These are phyloP conservation scores for Boletellus ananas DNA, from an alignment of 768 basidiomycete species.

Conservation along the genomic window DNA sequence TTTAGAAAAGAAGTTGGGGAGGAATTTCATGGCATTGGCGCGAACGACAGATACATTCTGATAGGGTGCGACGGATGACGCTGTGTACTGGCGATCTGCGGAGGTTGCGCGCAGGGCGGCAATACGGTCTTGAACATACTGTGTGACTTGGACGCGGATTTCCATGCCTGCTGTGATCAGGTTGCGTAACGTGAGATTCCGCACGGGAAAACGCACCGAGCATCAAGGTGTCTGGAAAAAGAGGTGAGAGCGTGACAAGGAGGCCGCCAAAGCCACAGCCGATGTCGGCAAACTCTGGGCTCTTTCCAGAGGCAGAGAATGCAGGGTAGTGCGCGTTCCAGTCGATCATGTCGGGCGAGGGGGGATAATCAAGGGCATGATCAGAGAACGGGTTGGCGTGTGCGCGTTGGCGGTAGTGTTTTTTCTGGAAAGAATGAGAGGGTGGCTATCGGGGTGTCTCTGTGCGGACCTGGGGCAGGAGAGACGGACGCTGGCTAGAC, in stretches of 20 bases:
- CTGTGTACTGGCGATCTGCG: conserved; percentile 18
- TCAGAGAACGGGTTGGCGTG: conserved; percentile 87
- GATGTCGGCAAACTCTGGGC: conserved; percentile 93
- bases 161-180: conserved; percentile 70
- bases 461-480: conserved; percentile 49
- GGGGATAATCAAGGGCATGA: conserved; percentile 84
- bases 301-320: conserved; percentile 52
- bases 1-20: conserved; percentile 92
- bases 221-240: conserved; percentile 90
- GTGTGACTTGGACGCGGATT: conserved; percentile 93
- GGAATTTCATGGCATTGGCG: conserved; percentile 98
- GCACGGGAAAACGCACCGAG: conserved; percentile 59
- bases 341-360: conserved; percentile 69
- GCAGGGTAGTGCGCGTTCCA: conserved; percentile 84
- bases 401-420: conserved; percentile 78
- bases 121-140: conserved; percentile 94
- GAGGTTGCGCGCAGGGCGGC: conserved; percentile 78
- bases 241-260: conserved; percentile 80
- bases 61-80: conserved; percentile 42
- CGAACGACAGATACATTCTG: conserved; percentile 92
- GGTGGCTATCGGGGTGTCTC: too few relatives aligned
- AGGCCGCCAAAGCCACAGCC: conserved; percentile 98
- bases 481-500: conserved; percentile 2
- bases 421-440: conserved; percentile 51
- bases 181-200: not conserved